A percentile compares a stretch with the other conserved stretches of the same genome.
Conservation (phyloP, 23 red algal species). For the Gracilaria gracilis region DNA sequence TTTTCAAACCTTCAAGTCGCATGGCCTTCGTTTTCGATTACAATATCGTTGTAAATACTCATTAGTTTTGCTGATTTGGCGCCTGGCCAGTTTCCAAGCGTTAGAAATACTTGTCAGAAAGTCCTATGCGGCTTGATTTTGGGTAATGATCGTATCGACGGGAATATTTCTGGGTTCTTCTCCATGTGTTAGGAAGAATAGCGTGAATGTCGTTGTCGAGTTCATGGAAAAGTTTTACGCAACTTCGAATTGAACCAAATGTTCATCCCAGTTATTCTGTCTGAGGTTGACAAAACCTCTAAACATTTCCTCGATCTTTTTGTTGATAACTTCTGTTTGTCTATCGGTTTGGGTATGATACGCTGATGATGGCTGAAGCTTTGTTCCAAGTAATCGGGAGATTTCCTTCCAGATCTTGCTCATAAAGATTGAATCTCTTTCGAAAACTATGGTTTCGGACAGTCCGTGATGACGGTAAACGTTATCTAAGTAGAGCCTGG, state of each 20-base stretch:
- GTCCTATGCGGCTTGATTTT: conserved; percentile 2
- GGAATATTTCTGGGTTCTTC: not conserved
- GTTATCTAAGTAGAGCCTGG: not conserved
- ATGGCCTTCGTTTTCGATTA: not conserved
- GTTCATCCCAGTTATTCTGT: conserved; percentile 30
- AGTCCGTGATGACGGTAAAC: conserved; percentile 37
- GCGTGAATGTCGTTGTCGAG: not conserved
- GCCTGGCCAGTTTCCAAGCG: not conserved
- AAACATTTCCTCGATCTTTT: conserved; percentile 52
- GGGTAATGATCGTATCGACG: not conserved
- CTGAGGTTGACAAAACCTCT: conserved; percentile 23
- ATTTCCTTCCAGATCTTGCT: conserved; percentile 33
- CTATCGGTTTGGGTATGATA: conserved; percentile 50
- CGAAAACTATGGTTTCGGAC: not conserved
- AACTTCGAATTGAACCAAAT: conserved; percentile 30
- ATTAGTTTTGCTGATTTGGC: conserved; percentile 2
- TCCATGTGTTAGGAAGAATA: conserved; percentile 15
- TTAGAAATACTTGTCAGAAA: not conserved
- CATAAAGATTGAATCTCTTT: conserved; percentile 38
- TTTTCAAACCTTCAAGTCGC: conserved; percentile 2
- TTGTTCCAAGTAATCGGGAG: not conserved
- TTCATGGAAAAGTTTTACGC: conserved; percentile 18
- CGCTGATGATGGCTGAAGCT: conserved; percentile 15
- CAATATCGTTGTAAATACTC: not conserved
- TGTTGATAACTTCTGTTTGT: conserved; percentile 52